phyloP scores from a whole-genome alignment of 2,329 filamentous ascomycete species.

The Aspergillus sp. region DNA sequence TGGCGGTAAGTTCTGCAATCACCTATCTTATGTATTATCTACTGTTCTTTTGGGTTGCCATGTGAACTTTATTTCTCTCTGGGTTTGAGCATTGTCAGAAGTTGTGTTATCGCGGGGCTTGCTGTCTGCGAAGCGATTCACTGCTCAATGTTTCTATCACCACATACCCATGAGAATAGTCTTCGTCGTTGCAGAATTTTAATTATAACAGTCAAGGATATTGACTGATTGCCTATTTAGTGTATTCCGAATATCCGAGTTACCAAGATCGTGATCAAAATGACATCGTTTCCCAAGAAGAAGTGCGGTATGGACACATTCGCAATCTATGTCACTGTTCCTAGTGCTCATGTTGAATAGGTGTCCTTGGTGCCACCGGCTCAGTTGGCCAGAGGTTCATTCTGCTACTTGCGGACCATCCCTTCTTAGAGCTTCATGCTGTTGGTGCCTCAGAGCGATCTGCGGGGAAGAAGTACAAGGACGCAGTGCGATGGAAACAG shows the following conservation, averaged over 20 bases:
- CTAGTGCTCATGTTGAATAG: constrained; percentile 39
- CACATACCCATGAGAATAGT: neutral
- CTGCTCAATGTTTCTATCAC: neutral
- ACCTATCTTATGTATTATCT: neutral
- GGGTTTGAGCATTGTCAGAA: neutral
- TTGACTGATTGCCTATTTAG: constrained; percentile 8
- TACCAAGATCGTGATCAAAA: constrained; percentile 19
- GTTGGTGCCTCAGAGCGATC: constrained; percentile 87
- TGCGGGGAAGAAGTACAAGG: constrained; percentile 89
- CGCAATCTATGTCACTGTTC: neutral
- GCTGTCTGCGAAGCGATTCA: neutral
- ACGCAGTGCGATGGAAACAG: constrained; percentile 96
- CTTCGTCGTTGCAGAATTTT: neutral
- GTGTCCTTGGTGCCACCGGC: constrained; percentile 86
- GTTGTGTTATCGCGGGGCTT: neutral
- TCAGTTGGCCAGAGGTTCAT: constrained; percentile 96
- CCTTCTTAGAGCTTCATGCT: constrained; percentile 80
- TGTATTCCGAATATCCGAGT: constrained; percentile 5
- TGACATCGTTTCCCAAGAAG: constrained; percentile 38
- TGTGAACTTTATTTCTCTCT: neutral
- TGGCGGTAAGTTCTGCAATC: constrained; percentile 22
- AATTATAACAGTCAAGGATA: neutral
- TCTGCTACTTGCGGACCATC: constrained; percentile 83
- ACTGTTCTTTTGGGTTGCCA: neutral
- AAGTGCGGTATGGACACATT: constrained; percentile 37